Evolutionary conservation across 768 basidiomycete genomes (phyloP).

Genomic region (Mycena crocata): DNA sequence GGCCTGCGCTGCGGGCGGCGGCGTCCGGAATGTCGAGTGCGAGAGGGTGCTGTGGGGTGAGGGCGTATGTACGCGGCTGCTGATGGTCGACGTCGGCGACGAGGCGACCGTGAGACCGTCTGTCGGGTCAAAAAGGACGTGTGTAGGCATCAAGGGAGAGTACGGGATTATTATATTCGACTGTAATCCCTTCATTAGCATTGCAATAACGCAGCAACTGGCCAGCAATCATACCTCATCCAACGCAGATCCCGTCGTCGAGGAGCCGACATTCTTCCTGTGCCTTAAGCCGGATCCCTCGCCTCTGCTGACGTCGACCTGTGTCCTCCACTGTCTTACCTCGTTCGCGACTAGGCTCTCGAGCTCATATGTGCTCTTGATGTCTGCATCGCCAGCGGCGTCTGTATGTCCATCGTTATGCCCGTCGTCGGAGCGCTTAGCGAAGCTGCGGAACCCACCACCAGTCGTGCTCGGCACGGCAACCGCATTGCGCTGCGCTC

Average conservation of each 20-base stretch:
- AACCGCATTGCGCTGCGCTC: conserved; percentile 36
- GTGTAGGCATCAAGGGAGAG: conserved; percentile 60
- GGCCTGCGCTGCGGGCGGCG: conserved; percentile 24
- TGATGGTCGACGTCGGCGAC: conserved; percentile 39
- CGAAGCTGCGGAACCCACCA: conserved; percentile 28
- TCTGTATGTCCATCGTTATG: not conserved
- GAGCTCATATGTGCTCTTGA: conserved; percentile 55
- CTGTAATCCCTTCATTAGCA: conserved; percentile 42
- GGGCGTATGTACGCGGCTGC: conserved; percentile 40
- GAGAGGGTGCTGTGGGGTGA: conserved; percentile 34
- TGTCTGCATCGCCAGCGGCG: conserved; percentile 25
- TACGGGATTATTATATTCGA: conserved; percentile 59
- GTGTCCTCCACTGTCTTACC: conserved; percentile 64
- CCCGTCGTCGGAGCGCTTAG: conserved; percentile 31
- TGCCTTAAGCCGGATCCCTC: conserved; percentile 42
- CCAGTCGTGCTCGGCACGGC: conserved; percentile 35
- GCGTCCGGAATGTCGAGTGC: conserved; percentile 29
- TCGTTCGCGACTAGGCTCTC: conserved; percentile 64
- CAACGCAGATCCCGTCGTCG: conserved; percentile 38
- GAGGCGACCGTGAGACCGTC: conserved; percentile 30
- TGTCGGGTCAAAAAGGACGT: conserved; percentile 56
- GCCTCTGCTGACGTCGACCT: conserved; percentile 46
- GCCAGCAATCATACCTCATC: conserved; percentile 57
- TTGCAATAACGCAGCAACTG: not conserved
- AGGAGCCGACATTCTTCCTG: conserved; percentile 34